phyloP scores from a whole-genome alignment of 129 eudicot species.

The Flaveria bidentis region DNA sequence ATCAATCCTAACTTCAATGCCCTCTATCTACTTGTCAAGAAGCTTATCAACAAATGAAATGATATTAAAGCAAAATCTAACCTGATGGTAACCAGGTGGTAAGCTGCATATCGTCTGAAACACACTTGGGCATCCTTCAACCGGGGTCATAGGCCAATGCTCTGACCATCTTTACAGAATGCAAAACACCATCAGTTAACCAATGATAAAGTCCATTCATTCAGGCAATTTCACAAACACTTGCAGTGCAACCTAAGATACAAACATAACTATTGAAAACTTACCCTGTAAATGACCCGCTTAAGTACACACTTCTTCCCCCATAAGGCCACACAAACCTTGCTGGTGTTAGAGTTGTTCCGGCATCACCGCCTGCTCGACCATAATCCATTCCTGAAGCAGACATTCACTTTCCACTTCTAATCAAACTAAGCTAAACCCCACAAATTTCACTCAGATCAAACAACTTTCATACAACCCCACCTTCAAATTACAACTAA shows the following conservation, averaged over 20 bases:
- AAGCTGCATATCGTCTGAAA: constrained; percentile 86
- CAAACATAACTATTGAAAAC: constrained; percentile 15
- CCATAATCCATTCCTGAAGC: constrained; percentile 62
- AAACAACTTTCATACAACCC: neutral
- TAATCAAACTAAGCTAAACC: constrained; percentile 22
- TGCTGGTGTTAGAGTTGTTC: constrained; percentile 55
- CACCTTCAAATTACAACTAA: constrained; percentile 20
- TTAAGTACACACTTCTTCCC: constrained; percentile 74
- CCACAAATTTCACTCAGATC: constrained; percentile 20
- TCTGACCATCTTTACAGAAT: constrained; percentile 68
- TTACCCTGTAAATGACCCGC: constrained; percentile 91
- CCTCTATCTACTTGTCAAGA: neutral
- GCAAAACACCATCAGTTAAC: constrained; percentile 3
- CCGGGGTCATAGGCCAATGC: constrained; percentile 86
- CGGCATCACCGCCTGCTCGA: constrained; percentile 50
- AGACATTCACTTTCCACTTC: constrained; percentile 42
- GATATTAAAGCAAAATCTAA: constrained; percentile 29
- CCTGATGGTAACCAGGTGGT: constrained; percentile 94
- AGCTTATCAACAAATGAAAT: neutral
- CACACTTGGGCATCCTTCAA: constrained; percentile 85
- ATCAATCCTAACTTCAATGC: constrained; percentile 9
- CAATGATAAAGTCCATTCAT: neutral
- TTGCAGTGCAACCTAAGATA: neutral
- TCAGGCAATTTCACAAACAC: constrained; percentile 30
- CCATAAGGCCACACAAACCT: constrained; percentile 97